Conservation (phyloP, 192 early-diverging fungal species). For the Rhizoclosmatium globosum region DNA sequence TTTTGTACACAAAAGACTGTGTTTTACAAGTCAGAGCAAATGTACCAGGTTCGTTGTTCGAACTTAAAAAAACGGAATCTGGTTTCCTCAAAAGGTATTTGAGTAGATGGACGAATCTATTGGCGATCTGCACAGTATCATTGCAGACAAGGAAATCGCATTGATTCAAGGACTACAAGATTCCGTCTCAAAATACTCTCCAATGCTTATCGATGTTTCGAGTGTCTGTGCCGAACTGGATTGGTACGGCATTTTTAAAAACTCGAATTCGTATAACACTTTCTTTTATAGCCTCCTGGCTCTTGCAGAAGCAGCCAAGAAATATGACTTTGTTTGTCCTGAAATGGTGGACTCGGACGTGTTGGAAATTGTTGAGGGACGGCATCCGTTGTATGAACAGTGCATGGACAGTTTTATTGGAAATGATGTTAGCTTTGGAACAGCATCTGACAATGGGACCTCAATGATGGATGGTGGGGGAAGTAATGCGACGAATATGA, state of each 20-base stretch:
- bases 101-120: conserved; percentile 74
- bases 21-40: conserved; percentile 76
- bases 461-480: background rate
- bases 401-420: conserved; percentile 70
- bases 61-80: conserved; percentile 26
- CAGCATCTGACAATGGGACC: background rate
- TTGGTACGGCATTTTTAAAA: conserved; percentile 54
- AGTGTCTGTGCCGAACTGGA: conserved; percentile 72
- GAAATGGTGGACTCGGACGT: conserved; percentile 56
- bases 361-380: conserved; percentile 68
- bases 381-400: conserved; percentile 74
- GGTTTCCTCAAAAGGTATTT: background rate
- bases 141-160: conserved; percentile 88
- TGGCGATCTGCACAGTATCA: conserved; percentile 86
- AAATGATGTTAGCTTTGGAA: conserved; percentile 70
- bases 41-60: conserved; percentile 48
- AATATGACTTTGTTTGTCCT: conserved; percentile 66
- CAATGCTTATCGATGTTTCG: conserved; percentile 47
- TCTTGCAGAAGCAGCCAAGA: conserved; percentile 63
- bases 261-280: background rate
- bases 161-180: conserved; percentile 77
- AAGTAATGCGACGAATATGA: background rate
- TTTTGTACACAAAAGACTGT: conserved; percentile 71
- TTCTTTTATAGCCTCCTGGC: conserved; percentile 63
- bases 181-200: conserved; percentile 52